Percentiles rank a stretch among this genome's conserved stretches.
Conservation (phyloP, 768 basidiomycete species). For the Kwoniella bestiolae region DNA sequence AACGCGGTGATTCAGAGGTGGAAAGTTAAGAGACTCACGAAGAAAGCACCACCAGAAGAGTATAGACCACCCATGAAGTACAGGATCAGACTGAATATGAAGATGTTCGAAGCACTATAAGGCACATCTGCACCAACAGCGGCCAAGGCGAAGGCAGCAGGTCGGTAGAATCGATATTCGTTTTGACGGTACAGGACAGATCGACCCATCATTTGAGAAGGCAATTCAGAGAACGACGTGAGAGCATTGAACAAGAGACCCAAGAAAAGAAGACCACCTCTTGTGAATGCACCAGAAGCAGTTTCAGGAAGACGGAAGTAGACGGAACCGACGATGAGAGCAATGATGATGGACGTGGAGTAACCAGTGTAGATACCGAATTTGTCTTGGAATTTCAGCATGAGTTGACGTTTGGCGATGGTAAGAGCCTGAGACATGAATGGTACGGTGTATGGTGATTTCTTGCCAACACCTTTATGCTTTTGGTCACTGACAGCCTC, state of each 20-base stretch:
- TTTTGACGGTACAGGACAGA: constrained; percentile 64
- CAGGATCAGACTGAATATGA: constrained; percentile 56
- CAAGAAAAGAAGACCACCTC: constrained; percentile 78
- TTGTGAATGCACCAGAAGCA: constrained; percentile 81
- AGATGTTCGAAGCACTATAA: constrained; percentile 55
- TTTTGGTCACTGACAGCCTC: constrained; percentile 79
- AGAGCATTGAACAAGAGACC: constrained; percentile 60
- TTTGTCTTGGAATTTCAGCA: constrained; percentile 68
- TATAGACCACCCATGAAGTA: constrained; percentile 59
- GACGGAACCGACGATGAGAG: constrained; percentile 64
- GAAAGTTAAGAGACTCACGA: too few relatives aligned
- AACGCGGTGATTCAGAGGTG: not conserved
- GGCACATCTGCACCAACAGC: constrained; percentile 59
- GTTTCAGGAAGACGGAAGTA: constrained; percentile 75
- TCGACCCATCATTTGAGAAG: constrained; percentile 73
- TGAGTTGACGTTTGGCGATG: constrained; percentile 74
- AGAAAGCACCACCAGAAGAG: constrained; percentile 54
- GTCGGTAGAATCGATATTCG: constrained; percentile 60
- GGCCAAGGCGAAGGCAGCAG: constrained; percentile 57
- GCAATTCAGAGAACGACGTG: constrained; percentile 59
- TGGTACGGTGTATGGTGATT: constrained; percentile 81
- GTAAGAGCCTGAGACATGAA: constrained; percentile 75
- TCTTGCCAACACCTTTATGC: constrained; percentile 71
- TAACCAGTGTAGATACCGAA: constrained; percentile 78
- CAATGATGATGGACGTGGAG: constrained; percentile 62